Evolutionary conservation across 2,329 filamentous ascomycete genomes (phyloP).

Genomic region (Lecanicillium sp.): DNA sequence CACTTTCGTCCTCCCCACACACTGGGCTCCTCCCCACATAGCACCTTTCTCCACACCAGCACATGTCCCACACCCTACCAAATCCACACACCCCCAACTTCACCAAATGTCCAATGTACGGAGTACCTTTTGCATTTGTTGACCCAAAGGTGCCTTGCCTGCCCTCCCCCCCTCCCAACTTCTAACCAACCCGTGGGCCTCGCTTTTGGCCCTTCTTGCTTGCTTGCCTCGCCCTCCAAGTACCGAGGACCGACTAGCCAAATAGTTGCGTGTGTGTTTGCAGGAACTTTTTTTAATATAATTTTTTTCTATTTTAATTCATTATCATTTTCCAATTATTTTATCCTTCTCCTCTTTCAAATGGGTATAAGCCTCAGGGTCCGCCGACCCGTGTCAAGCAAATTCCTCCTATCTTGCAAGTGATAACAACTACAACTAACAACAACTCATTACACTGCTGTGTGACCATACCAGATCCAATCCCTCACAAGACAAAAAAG

Average conservation of each 20-base stretch:
- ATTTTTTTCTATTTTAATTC: neutral
- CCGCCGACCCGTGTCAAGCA: neutral
- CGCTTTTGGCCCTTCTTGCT: too few species aligned
- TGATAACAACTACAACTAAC: neutral
- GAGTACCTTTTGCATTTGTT: too few species aligned
- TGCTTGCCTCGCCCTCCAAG: neutral
- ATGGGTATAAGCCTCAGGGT: constrained; percentile 9
- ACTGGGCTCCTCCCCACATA: neutral
- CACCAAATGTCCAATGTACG: too few species aligned
- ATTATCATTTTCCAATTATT: neutral
- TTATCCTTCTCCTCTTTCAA: neutral
- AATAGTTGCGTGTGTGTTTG: neutral
- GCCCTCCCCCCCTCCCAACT: neutral
- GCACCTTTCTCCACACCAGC: too few species aligned
- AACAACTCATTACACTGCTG: neutral
- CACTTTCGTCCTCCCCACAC: neutral
- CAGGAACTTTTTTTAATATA: too few species aligned
- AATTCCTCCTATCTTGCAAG: neutral
- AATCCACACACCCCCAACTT: too few species aligned
- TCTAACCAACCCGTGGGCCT: neutral
- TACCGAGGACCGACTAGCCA: constrained; percentile 7
- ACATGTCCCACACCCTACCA: too few species aligned
- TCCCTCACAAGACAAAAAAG: neutral
- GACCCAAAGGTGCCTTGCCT: too few species aligned
- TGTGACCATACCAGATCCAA: neutral